phyloP scores from a whole-genome alignment of 169 alveolate species.

The Eimeria maxima region DNA sequence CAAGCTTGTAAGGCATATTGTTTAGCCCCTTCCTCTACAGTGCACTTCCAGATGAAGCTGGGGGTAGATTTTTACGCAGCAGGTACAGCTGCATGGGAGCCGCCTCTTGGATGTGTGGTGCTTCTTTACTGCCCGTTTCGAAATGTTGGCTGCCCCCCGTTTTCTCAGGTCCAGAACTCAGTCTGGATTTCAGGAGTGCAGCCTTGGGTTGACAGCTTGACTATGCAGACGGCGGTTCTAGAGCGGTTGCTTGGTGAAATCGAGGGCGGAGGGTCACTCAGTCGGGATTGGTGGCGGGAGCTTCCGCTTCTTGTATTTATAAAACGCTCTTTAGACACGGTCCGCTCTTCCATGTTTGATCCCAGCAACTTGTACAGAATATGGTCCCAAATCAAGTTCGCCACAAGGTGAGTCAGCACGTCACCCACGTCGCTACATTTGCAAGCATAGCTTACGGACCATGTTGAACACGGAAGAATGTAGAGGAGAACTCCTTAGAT shows the following conservation, averaged over 20 bases:
- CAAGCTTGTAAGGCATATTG: neutral
- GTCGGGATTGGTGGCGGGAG: slow-evolving; percentile 62
- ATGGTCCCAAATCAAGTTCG: slow-evolving; percentile 57
- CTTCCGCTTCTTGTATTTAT: slow-evolving; percentile 60
- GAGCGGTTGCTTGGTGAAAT: neutral
- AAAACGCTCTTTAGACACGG: slow-evolving; percentile 20
- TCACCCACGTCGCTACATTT: neutral
- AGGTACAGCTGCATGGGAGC: neutral
- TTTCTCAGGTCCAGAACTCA: slow-evolving; percentile 43
- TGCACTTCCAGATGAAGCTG: too few relatives aligned
- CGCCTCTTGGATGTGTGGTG: neutral
- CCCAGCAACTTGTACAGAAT: slow-evolving; percentile 64
- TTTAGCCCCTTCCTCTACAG: neutral
- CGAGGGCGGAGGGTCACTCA: slow-evolving; percentile 22
- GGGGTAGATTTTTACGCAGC: neutral
- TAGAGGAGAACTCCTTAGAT: neutral
- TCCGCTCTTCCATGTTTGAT: slow-evolving; percentile 28
- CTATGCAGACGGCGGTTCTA: neutral
- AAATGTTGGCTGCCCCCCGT: neutral
- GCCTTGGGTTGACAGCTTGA: slow-evolving; percentile 52
- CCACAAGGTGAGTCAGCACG: slow-evolving; percentile 35
- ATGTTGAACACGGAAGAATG: neutral
- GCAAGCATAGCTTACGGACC: neutral
- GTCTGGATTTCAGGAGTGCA: slow-evolving; percentile 49
- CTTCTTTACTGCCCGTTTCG: neutral